Conservation (phyloP, 768 basidiomycete genomes). For the Suillus plorans region DNA sequence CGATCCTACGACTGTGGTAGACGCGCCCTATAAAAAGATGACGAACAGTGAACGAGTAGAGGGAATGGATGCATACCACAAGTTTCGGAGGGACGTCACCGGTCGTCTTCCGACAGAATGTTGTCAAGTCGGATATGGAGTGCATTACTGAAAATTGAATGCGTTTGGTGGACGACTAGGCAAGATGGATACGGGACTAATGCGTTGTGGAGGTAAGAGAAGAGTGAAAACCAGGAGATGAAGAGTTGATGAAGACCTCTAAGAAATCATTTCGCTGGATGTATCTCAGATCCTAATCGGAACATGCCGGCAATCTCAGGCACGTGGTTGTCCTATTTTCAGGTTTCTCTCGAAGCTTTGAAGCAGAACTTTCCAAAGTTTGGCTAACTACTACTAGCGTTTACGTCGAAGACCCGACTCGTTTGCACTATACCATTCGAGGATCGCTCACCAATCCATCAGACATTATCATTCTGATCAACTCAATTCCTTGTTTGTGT, state of each 20-base stretch:
- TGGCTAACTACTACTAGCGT: neutral
- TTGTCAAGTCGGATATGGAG: constrained; percentile 88
- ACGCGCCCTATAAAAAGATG: constrained; percentile 63
- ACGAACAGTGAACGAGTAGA: neutral
- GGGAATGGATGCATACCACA: constrained; percentile 56
- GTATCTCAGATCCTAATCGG: constrained; percentile 32
- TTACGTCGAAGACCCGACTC: neutral
- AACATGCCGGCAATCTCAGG: constrained; percentile 16
- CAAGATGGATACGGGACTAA: constrained; percentile 9
- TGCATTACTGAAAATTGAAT: constrained; percentile 43
- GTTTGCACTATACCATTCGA: neutral
- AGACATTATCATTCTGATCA: neutral
- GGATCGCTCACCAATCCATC: neutral
- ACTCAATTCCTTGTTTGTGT: neutral
- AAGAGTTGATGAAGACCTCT: constrained; percentile 4
- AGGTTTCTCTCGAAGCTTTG: neutral
- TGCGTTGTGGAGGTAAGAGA: constrained; percentile 16
- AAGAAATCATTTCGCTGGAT: constrained; percentile 2
- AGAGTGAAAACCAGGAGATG: constrained; percentile 13
- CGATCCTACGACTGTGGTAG: constrained; percentile 85
- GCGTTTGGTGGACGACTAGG: constrained; percentile 1
- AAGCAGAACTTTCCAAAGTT: neutral
- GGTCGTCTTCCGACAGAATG: constrained; percentile 76
- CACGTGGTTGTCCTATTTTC: constrained; percentile 6
- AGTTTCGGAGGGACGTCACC: constrained; percentile 89